Conservation (phyloP, 108 stramenopile genomes). For the Seminavis robusta region DNA sequence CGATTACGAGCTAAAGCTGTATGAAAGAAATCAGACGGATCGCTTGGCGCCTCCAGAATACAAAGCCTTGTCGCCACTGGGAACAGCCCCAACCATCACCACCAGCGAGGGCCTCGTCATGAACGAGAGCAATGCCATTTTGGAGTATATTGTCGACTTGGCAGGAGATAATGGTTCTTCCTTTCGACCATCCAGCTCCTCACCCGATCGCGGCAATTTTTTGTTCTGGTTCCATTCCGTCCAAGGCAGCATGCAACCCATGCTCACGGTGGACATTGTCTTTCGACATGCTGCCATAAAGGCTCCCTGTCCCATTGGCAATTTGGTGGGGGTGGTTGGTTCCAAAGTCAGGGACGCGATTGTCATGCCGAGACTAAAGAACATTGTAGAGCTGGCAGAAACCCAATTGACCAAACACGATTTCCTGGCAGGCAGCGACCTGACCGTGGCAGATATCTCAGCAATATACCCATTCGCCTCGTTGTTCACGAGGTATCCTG, state of each 20-base stretch:
- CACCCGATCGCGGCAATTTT: constrained; percentile 4
- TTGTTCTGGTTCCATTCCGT: constrained; percentile 14
- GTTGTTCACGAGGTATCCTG: background rate
- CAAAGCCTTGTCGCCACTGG: constrained; percentile 11
- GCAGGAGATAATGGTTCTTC: background rate
- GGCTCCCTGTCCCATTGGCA: constrained; percentile 2
- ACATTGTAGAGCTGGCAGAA: constrained; percentile 3
- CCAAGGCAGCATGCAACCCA: background rate
- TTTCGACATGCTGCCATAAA: background rate
- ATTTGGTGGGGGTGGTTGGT: background rate
- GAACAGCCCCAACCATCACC: constrained; percentile 12
- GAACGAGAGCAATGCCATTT: constrained; percentile 16
- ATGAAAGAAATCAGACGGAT: background rate
- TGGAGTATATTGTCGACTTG: constrained; percentile 12
- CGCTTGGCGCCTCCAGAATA: constrained; percentile 6
- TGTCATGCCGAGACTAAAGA: constrained; percentile 1
- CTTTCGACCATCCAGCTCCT: constrained; percentile 4
- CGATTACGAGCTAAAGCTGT: constrained; percentile 12
- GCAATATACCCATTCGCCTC: constrained; percentile 8
- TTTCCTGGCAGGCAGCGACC: constrained; percentile 6
- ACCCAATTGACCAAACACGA: background rate
- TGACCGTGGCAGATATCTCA: constrained; percentile 17
- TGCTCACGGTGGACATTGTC: constrained; percentile 3
- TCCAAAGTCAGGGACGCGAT: background rate
- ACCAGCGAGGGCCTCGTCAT: constrained; percentile 1